Evolutionary conservation across 1,139 yeast genomes (phyloP).

Genomic region (Pichia sp.): DNA sequence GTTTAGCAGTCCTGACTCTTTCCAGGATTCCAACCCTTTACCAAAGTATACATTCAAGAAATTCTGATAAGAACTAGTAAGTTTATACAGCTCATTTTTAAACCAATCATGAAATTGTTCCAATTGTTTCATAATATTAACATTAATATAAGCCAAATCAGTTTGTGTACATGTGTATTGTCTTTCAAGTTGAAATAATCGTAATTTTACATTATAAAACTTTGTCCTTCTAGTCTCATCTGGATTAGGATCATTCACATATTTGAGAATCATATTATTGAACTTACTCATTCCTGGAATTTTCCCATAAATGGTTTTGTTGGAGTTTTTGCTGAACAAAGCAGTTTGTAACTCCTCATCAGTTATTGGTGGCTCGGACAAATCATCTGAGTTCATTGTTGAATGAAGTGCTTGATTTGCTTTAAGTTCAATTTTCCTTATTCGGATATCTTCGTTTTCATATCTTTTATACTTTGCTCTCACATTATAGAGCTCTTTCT

Average conservation of each 20-base stretch:
- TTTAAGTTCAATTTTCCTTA: conserved; percentile 33
- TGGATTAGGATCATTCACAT: conserved; percentile 48
- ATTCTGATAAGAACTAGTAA: conserved; percentile 20
- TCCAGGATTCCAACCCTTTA: conserved; percentile 23
- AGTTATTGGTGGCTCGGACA: conserved; percentile 24
- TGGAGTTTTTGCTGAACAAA: conserved; percentile 23
- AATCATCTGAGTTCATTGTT: conserved; percentile 4
- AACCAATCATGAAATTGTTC: conserved; percentile 27
- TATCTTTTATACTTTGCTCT: conserved; percentile 37
- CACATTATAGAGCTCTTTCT: conserved; percentile 44
- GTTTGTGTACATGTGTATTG: conserved; percentile 42
- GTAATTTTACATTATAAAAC: conserved; percentile 34
- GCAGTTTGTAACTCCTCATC: conserved; percentile 33
- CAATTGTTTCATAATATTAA: conserved; percentile 28
- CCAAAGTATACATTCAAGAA: conserved; percentile 20
- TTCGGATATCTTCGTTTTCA: conserved; percentile 36
- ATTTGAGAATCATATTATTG: conserved; percentile 47
- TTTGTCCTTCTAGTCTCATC: conserved; percentile 47
- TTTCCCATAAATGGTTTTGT: conserved; percentile 25
- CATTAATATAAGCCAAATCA: conserved; percentile 41
- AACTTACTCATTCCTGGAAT: conserved; percentile 41
- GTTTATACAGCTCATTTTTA: conserved; percentile 18
- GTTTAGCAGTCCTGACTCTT: not conserved
- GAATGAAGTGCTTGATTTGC: conserved; percentile 19
- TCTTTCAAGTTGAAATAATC: conserved; percentile 39